A percentile compares a stretch with the other conserved stretches of the same genome.
Conservation (phyloP, 1,139 yeast species). For the Taphrina wiesneri region DNA sequence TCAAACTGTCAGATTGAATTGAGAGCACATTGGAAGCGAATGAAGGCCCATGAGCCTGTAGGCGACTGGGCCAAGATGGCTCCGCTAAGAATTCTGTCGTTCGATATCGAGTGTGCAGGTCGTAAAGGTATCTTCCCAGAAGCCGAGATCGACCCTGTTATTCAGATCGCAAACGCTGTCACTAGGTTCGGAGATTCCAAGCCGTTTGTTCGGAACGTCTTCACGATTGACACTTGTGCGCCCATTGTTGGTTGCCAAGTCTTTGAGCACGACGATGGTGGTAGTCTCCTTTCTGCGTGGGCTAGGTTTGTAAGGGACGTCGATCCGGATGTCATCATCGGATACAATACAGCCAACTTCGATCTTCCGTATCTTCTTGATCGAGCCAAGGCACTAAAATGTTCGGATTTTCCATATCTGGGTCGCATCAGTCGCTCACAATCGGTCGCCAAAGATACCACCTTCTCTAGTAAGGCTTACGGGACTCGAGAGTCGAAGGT, state of each 20-base stretch:
- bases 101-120: conserved; percentile 98
- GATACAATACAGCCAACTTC: conserved; percentile 91
- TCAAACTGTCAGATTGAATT: conserved; percentile 89
- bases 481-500: conserved; percentile 94
- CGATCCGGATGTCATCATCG: conserved; percentile 96
- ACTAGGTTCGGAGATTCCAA: conserved; percentile 75
- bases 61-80: conserved; percentile 95
- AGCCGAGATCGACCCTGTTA: conserved; percentile 87
- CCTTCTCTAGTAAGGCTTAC: conserved; percentile 91
- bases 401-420: conserved; percentile 76
- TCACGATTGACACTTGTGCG: conserved; percentile 86
- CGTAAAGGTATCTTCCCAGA: conserved; percentile 96
- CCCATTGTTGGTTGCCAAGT: conserved; percentile 94
- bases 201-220: conserved; percentile 92
- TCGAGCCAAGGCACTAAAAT: conserved; percentile 73
- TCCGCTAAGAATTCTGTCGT: conserved; percentile 87
- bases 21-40: conserved; percentile 62
- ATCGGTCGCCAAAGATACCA: conserved; percentile 77
- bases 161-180: conserved; percentile 95
- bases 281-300: conserved; percentile 83
- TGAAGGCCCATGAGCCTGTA: conserved; percentile 80
- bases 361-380: conserved; percentile 91
- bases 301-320: conserved; percentile 74
- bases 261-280: conserved; percentile 71
- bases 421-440: conserved; percentile 68